Conservation (phyloP, 2,329 filamentous ascomycete genomes). For the Cytospora schulzeri region DNA sequence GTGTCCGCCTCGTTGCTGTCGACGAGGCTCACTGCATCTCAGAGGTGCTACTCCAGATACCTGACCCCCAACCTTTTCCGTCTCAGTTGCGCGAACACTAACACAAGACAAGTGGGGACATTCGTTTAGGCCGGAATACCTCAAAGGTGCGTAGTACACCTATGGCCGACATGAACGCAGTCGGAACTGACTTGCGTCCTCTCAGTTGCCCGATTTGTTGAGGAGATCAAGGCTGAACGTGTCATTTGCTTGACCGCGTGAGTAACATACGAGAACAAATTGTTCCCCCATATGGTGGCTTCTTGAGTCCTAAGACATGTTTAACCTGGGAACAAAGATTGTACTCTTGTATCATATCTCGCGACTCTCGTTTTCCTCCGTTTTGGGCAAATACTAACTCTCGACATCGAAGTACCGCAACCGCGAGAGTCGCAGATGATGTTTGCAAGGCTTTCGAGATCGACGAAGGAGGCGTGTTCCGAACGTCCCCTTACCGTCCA, state of each 20-base stretch:
- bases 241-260: conserved; percentile 64
- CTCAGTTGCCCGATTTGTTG: conserved; percentile 54
- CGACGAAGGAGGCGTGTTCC: conserved; percentile 52
- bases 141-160: conserved; percentile 42
- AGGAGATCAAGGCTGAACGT: conserved; percentile 58
- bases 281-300: too few species aligned
- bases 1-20: conserved; percentile 58
- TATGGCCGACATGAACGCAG: neutral
- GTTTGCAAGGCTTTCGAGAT: conserved; percentile 57
- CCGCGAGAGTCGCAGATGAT: conserved; percentile 56
- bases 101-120: conserved; percentile 46
- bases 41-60: conserved; percentile 35
- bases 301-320: too few species aligned
- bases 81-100: neutral
- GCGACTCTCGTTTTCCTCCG: too few species aligned
- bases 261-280: too few species aligned
- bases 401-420: too few species aligned
- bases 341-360: too few species aligned
- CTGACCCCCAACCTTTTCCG: conserved; percentile 1
- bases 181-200: neutral
- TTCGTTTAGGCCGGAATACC: conserved; percentile 52
- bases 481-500: conserved; percentile 60
- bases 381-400: too few species aligned
- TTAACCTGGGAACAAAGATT: too few species aligned
- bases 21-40: conserved; percentile 64